Base-by-base conservation (phyloP, 1,284 basidiomycete genomes). In the Exobasidium cylindrosporum region DNA sequence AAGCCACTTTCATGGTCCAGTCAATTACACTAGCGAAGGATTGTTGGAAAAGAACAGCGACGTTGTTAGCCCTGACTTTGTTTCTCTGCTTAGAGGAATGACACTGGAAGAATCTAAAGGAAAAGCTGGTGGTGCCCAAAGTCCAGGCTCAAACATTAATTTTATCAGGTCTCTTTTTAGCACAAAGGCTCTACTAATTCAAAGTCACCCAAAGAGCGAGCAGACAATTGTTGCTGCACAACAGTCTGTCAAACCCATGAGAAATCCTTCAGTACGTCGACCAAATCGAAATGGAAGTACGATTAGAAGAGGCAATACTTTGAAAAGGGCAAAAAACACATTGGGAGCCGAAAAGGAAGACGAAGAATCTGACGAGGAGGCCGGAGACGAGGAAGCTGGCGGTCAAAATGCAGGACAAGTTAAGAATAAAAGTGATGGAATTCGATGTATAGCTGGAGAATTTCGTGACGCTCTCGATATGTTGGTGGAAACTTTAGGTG, bases 181-280 rank as follows among this genome's bases (percentile, higher is more conserved):
- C 0, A 87, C 85, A 47, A 90, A 90, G 73, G 89, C 90, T 1
- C 91, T 97, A 69, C 88, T 89, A 1, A 95, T 91, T 0, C 89
- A 93, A 76, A 87, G 88, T 0, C 93, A 97, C 77, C 92, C 94
- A 0, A 85, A 89, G 63, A 89, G 92, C 73, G 91, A 97, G 70
- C 91, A 94, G 57, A 96, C 93, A 0, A 93, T 97, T 65, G 91
- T 97, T 29, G 87, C 91, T 0, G 92, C 92, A 0, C 92, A 94
- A 77, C 92, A 97, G 79, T 87, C 88, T 6, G 87, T 95, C 66
- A 92, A 91, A 78, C 94, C 92, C 0, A 91, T 95, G 87, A 87
- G 93, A 13, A 87, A 90, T 0, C 95, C 92, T 0, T 96, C 92
- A 31, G 69, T 61, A 30, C 66, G 68, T 40, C 61, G 69, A 50